Evolutionary conservation across 176 grass and related monocot species (phyloP), one percentile per base, ranked within the genome.

Genomic region (Hyparrhenia diplandra): DNA sequence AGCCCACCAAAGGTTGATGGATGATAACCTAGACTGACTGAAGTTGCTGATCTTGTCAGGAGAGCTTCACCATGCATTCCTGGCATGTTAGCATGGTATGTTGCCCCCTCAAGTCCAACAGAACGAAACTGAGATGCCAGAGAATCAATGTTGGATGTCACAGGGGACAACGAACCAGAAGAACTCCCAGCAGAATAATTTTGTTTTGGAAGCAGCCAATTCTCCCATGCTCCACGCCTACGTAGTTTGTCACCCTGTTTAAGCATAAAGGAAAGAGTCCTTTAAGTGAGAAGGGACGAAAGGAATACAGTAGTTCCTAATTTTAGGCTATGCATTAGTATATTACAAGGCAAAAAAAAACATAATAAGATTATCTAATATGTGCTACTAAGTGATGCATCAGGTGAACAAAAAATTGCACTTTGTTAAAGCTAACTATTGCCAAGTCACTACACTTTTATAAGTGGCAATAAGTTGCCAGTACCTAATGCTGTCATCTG

Each of bases 161-260:
- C 30, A 43, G 92, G 64, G 69, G 85, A 62, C 12, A 23, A 57
- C 0, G 32, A 67, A 64, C 63, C 71, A 84, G 82, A 87, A 83
- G 55, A 54, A 82, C 64, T 79, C 63, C 67, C 70, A 76, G 74
- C 62, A 32, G 71, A 86, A 35, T 83, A 80, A 58, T 70, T 82
- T 59, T 55, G 59, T 79, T 77, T 91, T 4, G 88, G n/a, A 70
- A 98, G 82, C 45, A 95, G 24, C 96, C 96, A 98, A 34, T 71
- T 74, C 68, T 83, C 81, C 96, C 96, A 98, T 76, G 90, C 83
- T 70, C 85, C 80, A 58, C 84, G 86, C 76, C 80, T 95, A 74
- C 96, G 88, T 68, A 98, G 75, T 75, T 93, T 98, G 42, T 91
- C 90, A 83, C 84, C 96, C 96, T 98, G 40, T 18, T 57, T 41